phyloP scores from a whole-genome alignment of 345 rosid species.

The Aquilaria sinensis region DNA sequence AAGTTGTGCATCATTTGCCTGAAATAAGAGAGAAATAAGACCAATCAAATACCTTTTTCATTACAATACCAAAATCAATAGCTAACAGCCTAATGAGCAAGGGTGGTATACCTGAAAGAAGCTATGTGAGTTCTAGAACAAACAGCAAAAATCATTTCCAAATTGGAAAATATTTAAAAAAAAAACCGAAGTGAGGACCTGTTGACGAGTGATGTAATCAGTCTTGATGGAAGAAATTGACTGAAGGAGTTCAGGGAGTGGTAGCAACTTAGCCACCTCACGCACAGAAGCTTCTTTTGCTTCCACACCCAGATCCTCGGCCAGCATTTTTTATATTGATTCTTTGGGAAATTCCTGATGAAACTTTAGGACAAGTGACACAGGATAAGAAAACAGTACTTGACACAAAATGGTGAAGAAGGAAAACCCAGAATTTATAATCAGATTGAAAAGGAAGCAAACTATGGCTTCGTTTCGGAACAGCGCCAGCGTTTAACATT shows the following conservation, averaged over 20 bases:
- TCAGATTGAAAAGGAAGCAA: too few relatives aligned
- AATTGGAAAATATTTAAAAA: neutral
- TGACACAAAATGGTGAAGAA: too few relatives aligned
- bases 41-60: too few relatives aligned
- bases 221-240: slow-evolving; percentile 48
- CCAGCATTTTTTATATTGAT: slow-evolving; percentile 6
- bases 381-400: too few relatives aligned
- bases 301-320: slow-evolving; percentile 62
- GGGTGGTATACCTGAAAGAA: neutral
- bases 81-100: neutral
- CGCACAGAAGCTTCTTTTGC: slow-evolving; percentile 70
- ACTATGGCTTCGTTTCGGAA: too few relatives aligned
- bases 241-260: slow-evolving; percentile 54
- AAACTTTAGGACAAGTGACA: slow-evolving; percentile 9
- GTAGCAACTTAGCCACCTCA: slow-evolving; percentile 65
- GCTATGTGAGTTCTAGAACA: neutral
- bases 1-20: slow-evolving; percentile 96
- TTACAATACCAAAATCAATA: neutral
- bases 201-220: slow-evolving; percentile 63
- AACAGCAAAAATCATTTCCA: neutral
- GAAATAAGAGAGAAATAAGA: neutral
- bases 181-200: slow-evolving; percentile 22
- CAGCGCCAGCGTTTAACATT: too few relatives aligned
- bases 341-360: too few relatives aligned
- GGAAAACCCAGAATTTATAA: too few relatives aligned